These are phyloP conservation scores for Lactarius hatsudake DNA, from an alignment of 768 basidiomycete species.

Conservation along the genomic window DNA sequence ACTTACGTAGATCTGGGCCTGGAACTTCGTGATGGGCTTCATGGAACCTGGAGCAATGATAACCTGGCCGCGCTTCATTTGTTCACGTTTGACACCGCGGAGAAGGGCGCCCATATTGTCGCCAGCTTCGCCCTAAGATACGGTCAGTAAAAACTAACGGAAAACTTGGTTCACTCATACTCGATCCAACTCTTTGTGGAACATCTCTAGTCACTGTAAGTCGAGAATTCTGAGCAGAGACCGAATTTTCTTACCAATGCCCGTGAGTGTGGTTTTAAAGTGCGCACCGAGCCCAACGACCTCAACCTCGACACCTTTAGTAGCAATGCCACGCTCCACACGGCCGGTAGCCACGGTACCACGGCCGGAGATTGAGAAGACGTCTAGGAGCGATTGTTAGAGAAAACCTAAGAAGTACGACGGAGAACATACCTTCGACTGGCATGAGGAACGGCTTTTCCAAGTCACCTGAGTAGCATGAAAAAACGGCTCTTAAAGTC, in stretches of 20 bases:
- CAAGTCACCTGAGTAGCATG: conserved; percentile 67
- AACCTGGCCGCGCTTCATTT: conserved; percentile 90
- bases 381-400: conserved; percentile 46
- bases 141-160: not conserved
- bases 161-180: conserved; percentile 38
- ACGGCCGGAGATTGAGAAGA: conserved; percentile 97
- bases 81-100: conserved; percentile 96
- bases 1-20: conserved; percentile 85
- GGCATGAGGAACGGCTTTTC: conserved; percentile 98
- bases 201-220: conserved; percentile 70
- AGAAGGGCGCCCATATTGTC: conserved; percentile 99
- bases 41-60: conserved; percentile 86
- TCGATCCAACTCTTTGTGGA: conserved; percentile 98
- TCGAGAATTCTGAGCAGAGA: not conserved
- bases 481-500: conserved; percentile 9
- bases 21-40: conserved; percentile 93
- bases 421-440: conserved; percentile 61
- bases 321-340: conserved; percentile 88
- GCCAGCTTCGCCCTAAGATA: conserved; percentile 82
- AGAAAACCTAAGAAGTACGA: not conserved
- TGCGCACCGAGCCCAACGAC: conserved; percentile 79
- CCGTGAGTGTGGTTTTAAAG: conserved; percentile 92
- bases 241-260: conserved; percentile 61
- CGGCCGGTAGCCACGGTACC: conserved; percentile 97
- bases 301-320: conserved; percentile 93